Conservation (phyloP, 2,329 filamentous ascomycete species). For the Apiospora koreana region DNA sequence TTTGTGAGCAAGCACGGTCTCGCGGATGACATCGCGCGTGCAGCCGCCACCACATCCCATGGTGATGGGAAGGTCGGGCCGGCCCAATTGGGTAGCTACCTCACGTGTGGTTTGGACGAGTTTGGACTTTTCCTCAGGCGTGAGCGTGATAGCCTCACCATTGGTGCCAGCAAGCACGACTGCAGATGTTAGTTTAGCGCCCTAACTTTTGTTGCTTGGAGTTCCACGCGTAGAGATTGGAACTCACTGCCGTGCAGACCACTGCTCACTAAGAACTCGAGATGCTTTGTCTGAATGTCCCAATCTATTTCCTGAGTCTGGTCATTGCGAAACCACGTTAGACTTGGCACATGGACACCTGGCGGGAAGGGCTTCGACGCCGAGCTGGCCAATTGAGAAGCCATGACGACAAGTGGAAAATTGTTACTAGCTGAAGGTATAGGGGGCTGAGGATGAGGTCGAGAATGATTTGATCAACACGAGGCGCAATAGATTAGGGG, state of each 20-base stretch:
- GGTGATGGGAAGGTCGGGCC: conserved; percentile 61
- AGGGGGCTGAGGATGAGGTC: too few relatives aligned
- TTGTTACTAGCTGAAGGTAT: not conserved
- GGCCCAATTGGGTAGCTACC: conserved; percentile 60
- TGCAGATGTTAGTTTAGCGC: conserved; percentile 13
- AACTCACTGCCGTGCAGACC: conserved; percentile 50
- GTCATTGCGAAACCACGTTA: conserved; percentile 56
- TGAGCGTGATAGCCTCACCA: conserved; percentile 71
- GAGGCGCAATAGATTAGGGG: not conserved
- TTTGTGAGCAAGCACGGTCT: conserved; percentile 49
- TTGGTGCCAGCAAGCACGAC: conserved; percentile 72
- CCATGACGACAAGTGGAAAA: not conserved
- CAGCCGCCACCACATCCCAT: conserved; percentile 68
- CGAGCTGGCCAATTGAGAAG: not conserved
- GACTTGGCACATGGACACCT: conserved; percentile 56
- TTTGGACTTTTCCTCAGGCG: conserved; percentile 60
- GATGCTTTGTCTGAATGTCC: conserved; percentile 52
- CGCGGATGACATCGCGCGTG: conserved; percentile 65
- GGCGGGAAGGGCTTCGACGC: conserved; percentile 37
- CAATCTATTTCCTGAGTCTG: conserved; percentile 55
- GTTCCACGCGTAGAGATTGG: not conserved
- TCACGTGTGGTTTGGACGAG: conserved; percentile 63
- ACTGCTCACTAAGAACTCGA: conserved; percentile 54
- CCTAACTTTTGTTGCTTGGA: not conserved
- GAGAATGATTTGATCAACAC: not conserved